A percentile compares a stretch with the other conserved stretches of the same genome.
These are phyloP conservation scores for Xylariaceae sp. DNA, from an alignment of 2,329 filamentous ascomycete species.

Conservation along the genomic window DNA sequence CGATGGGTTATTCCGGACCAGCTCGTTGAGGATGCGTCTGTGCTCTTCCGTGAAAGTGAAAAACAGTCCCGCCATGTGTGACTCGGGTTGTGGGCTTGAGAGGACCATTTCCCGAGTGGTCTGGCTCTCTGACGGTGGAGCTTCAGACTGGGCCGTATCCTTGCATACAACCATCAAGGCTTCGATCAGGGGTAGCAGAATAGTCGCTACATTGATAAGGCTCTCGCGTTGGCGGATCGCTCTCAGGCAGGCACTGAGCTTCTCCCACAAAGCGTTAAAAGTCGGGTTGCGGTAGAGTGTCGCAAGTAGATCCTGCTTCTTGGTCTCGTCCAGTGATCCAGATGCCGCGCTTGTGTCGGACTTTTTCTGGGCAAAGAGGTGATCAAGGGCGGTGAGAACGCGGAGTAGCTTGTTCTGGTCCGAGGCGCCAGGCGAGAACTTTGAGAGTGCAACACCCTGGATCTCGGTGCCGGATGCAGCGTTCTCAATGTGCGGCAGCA, in stretches of 20 bases:
- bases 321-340: slow-evolving; percentile 44
- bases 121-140: slow-evolving; percentile 38
- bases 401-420: slow-evolving; percentile 94
- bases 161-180: slow-evolving; percentile 99
- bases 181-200: slow-evolving; percentile 88
- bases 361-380: slow-evolving; percentile 78
- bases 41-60: slow-evolving; percentile 98
- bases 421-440: slow-evolving; percentile 92
- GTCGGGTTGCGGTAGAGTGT: slow-evolving; percentile 85
- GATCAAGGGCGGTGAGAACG: slow-evolving; percentile 87
- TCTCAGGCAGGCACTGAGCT: slow-evolving; percentile 79
- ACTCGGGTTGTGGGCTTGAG: slow-evolving; percentile 70
- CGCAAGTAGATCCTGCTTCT: slow-evolving; percentile 78
- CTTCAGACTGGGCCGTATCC: slow-evolving; percentile 77
- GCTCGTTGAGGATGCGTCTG: slow-evolving; percentile 93
- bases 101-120: slow-evolving; percentile 60
- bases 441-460: slow-evolving; percentile 85
- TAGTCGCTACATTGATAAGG: slow-evolving; percentile 95
- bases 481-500: slow-evolving; percentile 78
- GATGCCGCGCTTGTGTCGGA: slow-evolving; percentile 35
- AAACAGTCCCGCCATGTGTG: slow-evolving; percentile 81
- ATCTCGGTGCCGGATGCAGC: slow-evolving; percentile 89
- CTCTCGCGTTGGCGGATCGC: slow-evolving; percentile 87
- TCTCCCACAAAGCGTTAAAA: slow-evolving; percentile 86
- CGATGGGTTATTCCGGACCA: slow-evolving; percentile 93